Percentiles rank a stretch among this genome's conserved stretches.
Conservation (phyloP, 345 rosid species). For the Moricandia moricandioides region DNA sequence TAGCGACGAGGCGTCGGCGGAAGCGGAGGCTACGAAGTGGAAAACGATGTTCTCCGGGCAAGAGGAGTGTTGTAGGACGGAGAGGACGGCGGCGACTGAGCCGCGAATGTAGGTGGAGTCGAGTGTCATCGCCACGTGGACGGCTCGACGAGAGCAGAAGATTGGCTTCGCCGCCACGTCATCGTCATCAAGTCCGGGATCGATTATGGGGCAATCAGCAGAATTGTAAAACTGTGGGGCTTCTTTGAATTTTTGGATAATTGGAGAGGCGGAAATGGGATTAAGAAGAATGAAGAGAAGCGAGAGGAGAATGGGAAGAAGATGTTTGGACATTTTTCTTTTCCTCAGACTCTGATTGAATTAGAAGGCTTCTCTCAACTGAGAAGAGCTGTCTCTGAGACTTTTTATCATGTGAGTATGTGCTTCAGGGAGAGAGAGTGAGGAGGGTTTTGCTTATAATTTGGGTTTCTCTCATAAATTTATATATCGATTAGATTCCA, state of each 20-base stretch:
- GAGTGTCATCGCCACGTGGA: constrained; percentile 92
- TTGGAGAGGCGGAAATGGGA: constrained; percentile 28
- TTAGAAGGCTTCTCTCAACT: constrained; percentile 23
- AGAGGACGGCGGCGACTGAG: constrained; percentile 87
- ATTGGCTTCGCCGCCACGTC: constrained; percentile 25
- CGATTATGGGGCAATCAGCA: constrained; percentile 58
- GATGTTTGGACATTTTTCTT: constrained; percentile 33
- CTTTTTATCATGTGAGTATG: constrained; percentile 25
- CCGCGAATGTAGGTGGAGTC: constrained; percentile 88
- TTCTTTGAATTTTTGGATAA: constrained; percentile 64
- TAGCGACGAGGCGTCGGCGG: constrained; percentile 51
- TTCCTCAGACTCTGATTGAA: constrained; percentile 1
- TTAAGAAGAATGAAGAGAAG: background rate
- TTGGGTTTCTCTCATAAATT: constrained; percentile 22
- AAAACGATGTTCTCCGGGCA: constrained; percentile 80
- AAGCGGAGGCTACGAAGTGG: constrained; percentile 76
- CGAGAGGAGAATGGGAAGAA: constrained; percentile 9
- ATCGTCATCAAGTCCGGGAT: constrained; percentile 19
- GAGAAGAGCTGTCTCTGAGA: constrained; percentile 27
- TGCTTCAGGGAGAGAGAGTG: background rate
- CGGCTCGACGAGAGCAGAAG: constrained; percentile 65
- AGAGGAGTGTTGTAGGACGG: constrained; percentile 85
- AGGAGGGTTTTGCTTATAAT: constrained; percentile 35
- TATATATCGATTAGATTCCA: constrained; percentile 32
- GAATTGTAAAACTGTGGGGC: constrained; percentile 93